Conservation (phyloP, 192 early-diverging fungal genomes). For the Thamnidium elegans region DNA sequence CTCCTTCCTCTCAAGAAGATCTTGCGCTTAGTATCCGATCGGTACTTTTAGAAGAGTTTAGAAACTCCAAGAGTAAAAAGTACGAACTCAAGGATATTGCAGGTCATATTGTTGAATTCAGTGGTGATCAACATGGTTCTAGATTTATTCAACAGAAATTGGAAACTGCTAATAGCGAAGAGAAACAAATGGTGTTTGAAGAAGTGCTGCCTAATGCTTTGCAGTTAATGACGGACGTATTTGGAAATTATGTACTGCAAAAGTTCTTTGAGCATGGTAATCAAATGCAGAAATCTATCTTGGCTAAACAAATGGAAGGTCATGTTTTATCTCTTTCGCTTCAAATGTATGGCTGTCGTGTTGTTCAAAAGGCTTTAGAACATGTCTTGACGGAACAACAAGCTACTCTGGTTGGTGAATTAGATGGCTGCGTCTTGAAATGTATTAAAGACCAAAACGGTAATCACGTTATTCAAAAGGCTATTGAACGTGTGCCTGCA, state of each 20-base stretch:
- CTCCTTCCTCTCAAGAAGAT: not conserved
- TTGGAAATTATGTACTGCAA: conserved; percentile 99
- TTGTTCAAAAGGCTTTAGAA: conserved; percentile 97
- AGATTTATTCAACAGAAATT: conserved; percentile 98
- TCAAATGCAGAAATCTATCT: conserved; percentile 83
- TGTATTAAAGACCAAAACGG: conserved; percentile 99
- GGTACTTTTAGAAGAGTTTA: conserved; percentile 6
- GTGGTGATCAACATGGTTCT: conserved; percentile 97
- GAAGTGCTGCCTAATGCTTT: conserved; percentile 88
- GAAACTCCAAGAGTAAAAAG: conserved; percentile 16
- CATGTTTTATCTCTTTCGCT: conserved; percentile 89
- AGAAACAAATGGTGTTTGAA: conserved; percentile 95
- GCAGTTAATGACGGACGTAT: conserved; percentile 97
- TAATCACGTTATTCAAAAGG: conserved; percentile 99
- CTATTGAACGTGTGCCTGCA: conserved; percentile 92
- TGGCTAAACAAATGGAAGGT: conserved; percentile 93
- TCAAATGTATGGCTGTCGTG: conserved; percentile 99
- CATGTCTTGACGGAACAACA: conserved; percentile 90
- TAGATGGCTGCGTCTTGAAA: conserved; percentile 93
- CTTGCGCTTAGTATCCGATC: not conserved
- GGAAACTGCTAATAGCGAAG: conserved; percentile 88
- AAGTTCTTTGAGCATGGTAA: conserved; percentile 99
- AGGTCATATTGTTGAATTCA: conserved; percentile 93
- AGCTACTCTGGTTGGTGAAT: conserved; percentile 80
- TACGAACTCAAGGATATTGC: conserved; percentile 74